A percentile compares a stretch with the other conserved stretches of the same genome.
Conservation (phyloP, 2,329 filamentous ascomycete genomes). For the Simplicillium sp. region DNA sequence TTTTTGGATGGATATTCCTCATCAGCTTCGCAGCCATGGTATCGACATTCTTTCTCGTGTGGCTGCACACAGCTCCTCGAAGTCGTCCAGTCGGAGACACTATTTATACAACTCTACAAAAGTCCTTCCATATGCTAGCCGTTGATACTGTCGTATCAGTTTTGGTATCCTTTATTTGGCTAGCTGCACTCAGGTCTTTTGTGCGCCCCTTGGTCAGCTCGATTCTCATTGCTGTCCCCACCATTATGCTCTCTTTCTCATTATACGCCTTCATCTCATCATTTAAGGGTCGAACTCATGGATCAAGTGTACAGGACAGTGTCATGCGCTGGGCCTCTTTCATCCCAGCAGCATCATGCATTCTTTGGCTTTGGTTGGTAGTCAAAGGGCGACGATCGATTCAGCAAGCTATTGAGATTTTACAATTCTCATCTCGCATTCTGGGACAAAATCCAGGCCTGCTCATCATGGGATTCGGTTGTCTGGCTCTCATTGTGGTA, state of each 20-base stretch:
- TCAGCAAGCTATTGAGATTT: constrained; percentile 72
- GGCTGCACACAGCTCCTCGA: constrained; percentile 70
- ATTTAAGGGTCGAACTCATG: constrained; percentile 67
- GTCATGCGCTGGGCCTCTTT: constrained; percentile 83
- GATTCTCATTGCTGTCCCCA: constrained; percentile 74
- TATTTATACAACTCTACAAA: constrained; percentile 80
- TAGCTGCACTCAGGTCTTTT: constrained; percentile 80
- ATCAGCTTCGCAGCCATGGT: constrained; percentile 78
- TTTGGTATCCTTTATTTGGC: constrained; percentile 81
- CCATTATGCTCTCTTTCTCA: constrained; percentile 81
- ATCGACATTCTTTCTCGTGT: constrained; percentile 81
- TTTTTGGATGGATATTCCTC: constrained; percentile 85
- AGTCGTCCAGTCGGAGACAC: constrained; percentile 79
- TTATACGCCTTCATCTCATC: constrained; percentile 87
- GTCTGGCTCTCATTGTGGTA: constrained; percentile 63
- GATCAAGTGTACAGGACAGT: constrained; percentile 73
- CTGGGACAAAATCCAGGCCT: constrained; percentile 77
- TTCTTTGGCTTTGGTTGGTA: constrained; percentile 77
- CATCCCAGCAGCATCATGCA: constrained; percentile 62
- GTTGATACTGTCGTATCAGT: constrained; percentile 88
- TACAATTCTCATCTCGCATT: constrained; percentile 88
- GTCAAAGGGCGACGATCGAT: constrained; percentile 73
- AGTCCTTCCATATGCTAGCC: constrained; percentile 81
- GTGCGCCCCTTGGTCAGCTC: constrained; percentile 73
- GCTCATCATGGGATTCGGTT: constrained; percentile 71